Evolutionary conservation across 2,329 filamentous ascomycete genomes (phyloP).

Genomic region (Paracamarosporium sp.): DNA sequence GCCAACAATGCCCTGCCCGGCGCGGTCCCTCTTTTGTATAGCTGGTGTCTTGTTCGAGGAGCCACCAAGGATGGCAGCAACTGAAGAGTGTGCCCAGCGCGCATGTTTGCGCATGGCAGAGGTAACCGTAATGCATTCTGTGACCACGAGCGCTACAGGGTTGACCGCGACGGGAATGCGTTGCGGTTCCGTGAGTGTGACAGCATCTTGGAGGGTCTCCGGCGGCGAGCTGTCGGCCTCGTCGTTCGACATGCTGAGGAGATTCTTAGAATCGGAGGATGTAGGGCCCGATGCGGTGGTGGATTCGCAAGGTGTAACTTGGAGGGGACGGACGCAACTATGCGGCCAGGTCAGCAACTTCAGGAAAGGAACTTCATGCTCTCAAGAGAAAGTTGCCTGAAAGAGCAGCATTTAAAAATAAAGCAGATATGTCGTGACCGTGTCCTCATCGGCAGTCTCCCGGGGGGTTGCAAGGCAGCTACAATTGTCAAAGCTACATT

Average conservation of each 20-base stretch:
- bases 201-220: conserved; percentile 31
- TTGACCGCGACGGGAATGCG: conserved; percentile 81
- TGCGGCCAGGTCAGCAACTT: conserved; percentile 32
- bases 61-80: conserved; percentile 92
- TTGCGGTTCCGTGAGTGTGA: conserved; percentile 28
- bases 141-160: conserved; percentile 90
- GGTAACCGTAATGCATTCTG: conserved; percentile 98
- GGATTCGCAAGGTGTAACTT: conserved; percentile 23
- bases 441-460: conserved; percentile 17
- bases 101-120: conserved; percentile 98
- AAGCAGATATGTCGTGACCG: conserved; percentile 11
- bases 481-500: conserved; percentile 10
- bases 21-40: conserved; percentile 42
- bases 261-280: conserved; percentile 6
- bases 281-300: conserved; percentile 21
- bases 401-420: conserved; percentile 10
- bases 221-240: conserved; percentile 28
- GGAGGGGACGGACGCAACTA: conserved; percentile 33
- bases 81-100: conserved; percentile 93
- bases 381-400: conserved; percentile 21
- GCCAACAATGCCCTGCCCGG: conserved; percentile 43
- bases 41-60: conserved; percentile 56
- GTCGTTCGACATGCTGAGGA: conserved; percentile 36
- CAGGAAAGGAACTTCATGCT: conserved; percentile 35
- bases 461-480: conserved; percentile 23